Base-by-base conservation (phyloP, 2,329 filamentous ascomycete species). In the Trichoderma endophyticum region DNA sequence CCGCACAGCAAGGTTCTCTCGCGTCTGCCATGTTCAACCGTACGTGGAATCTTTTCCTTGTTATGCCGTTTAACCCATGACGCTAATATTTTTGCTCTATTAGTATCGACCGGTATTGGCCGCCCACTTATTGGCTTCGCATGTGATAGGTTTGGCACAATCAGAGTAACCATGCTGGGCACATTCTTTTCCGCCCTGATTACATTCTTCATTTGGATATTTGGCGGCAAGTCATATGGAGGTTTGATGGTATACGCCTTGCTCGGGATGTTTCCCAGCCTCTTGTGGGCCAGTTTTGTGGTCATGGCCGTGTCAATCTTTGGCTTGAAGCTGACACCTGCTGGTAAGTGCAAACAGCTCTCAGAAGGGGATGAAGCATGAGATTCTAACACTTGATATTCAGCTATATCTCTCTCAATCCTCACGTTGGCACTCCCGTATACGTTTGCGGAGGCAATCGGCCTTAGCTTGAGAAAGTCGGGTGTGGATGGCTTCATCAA, bases 1-100 rank as follows among this genome's bases (percentile, higher is more conserved):
- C 85, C 1, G 84, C 91, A 3, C 84, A 87, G 6, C 89, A 95
- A 77, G 92, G 91, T 11, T 90, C 90, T 0, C 84, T 94, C 14
- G 85, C 93, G 60, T 90, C 89, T n/a, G 93, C 93, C 4, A 81
- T 94, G 51, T 86, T 95, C 75, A 95, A 93, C 78, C 78, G 67
- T 70, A 51, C 7, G 67, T 62, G 8, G 6, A 30, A 48, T 2
- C 0, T 21, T 28, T 7, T 15, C 12, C 36, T 5, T 26, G 18
- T 15, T 18, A 9, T 26, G 12, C 2, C 18, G 24, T 21, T 26
- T 9, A 21, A 34, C 6, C 3, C 18, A n/a, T 61, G 21, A 21
- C 6, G 4, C 57, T 61, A 21, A 70, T 3, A 1, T 0, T 1
- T 30, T 21, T 43, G 11, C 14, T 48, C 30, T 36, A 3, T 12